Conservation (phyloP, 2,329 filamentous ascomycete species). For the Teratosphaeria epicoccoides region DNA sequence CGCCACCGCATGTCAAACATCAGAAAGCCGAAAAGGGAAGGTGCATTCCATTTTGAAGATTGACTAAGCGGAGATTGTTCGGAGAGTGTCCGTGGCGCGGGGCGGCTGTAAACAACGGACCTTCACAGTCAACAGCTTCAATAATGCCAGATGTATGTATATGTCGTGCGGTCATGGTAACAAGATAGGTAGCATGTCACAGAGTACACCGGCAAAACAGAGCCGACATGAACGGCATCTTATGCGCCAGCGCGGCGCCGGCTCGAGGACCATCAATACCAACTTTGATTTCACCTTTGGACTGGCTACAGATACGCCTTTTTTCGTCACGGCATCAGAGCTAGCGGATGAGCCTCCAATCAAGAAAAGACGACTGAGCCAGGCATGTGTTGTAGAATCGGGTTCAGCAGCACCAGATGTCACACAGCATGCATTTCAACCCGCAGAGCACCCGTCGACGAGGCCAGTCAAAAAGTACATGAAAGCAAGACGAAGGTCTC, state of each 20-base stretch:
- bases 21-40: no score
- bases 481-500: background rate
- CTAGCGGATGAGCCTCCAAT: conserved; percentile 10
- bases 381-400: background rate
- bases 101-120: no score
- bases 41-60: background rate
- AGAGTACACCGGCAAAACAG: conserved; percentile 17
- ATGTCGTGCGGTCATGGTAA: no score
- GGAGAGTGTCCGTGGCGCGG: no score
- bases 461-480: background rate
- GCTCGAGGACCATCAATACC: conserved; percentile 18
- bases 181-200: conserved; percentile 21
- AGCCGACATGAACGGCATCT: conserved; percentile 23
- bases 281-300: conserved; percentile 23
- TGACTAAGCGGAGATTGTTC: background rate
- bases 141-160: no score
- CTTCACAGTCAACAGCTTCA: no score
- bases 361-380: conserved; percentile 15
- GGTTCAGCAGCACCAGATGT: background rate
- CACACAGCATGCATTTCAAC: background rate
- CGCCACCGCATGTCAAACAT: no score
- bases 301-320: background rate
- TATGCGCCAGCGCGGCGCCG: conserved; percentile 24
- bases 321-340: background rate
- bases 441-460: background rate